phyloP scores from a whole-genome alignment of 73 alveolate species.

The Diophrys appendiculata region DNA sequence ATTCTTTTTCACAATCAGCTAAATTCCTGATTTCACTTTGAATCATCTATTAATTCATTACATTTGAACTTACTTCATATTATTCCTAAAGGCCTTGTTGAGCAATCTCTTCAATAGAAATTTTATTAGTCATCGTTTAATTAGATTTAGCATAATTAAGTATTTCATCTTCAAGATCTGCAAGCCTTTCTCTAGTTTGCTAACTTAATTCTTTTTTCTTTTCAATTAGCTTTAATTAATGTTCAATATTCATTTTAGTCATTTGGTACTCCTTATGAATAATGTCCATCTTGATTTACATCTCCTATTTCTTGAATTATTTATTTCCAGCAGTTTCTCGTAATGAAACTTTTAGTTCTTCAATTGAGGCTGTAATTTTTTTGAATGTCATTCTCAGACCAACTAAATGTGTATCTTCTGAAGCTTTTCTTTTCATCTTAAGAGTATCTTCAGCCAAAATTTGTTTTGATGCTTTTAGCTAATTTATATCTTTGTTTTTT shows the following conservation, averaged over 20 bases:
- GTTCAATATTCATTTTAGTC: not conserved
- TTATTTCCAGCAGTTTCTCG: not conserved
- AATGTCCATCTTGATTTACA: not conserved
- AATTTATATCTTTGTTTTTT: too few species aligned
- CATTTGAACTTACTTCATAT: too few species aligned
- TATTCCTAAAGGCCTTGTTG: not conserved
- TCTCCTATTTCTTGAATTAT: not conserved
- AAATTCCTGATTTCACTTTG: not conserved
- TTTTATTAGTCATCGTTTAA: not conserved
- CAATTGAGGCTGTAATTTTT: not conserved
- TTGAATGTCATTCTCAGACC: not conserved
- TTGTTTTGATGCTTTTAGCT: not conserved
- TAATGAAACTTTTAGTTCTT: not conserved
- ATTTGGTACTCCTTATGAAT: not conserved
- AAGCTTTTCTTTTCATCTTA: not conserved
- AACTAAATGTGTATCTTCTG: not conserved
- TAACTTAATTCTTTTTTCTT: not conserved
- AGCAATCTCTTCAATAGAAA: not conserved
- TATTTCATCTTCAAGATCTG: not conserved
- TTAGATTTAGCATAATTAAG: too few species aligned
- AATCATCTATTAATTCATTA: too few species aligned
- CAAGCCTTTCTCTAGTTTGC: not conserved
- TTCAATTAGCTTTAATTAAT: too few species aligned
- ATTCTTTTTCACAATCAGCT: not conserved
- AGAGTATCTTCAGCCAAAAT: not conserved